Evolutionary conservation across 2,329 filamentous ascomycete species (phyloP), one percentile per base, ranked within the genome.

Genomic region (Ophiosphaerella herpotricha): DNA sequence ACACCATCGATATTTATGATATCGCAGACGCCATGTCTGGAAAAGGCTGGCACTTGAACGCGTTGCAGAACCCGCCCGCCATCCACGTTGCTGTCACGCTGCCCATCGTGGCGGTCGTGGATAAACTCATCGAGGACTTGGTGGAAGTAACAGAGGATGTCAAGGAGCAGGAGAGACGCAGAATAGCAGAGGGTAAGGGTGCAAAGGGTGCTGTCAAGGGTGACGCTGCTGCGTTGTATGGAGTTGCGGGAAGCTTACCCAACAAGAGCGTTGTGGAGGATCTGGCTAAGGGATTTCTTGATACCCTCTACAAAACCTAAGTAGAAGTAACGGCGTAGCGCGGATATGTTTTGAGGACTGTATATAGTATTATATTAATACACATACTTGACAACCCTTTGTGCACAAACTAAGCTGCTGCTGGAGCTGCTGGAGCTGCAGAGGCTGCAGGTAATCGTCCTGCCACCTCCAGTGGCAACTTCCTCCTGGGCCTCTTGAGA

Each of bases 191-290:
- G 75, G 87, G 87, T 9, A 88, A 86, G 74, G 80, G 80, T 5
- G 77, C 75, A 45, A 80, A 81, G 56, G 80, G 78, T 5, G 85
- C 71, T 3, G 76, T 84, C 21, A 82, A 85, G 62, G 90, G 90
- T 1, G 90, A 96, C 71, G 86, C 90, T 12, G 90, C 91, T 1
- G 92, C 92, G 4, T 77, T 99, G 55, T 99, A 99, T 74, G 94
- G 94, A 46, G 92, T 99, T 49, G 94, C 94, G 0, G 94, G 94
- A 5, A 95, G 90, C 67, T 75, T 99, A 73, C 94, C 94, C 1
- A 95, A 99, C 72, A 97, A 97, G 83, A 91, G 89, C 61, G 87
- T 99, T 31, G 91, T 99, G 29, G 90, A 90, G 58, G 90, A 96
- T 64, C 76, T 99, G 69, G 93, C 92, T 1, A 90, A 82, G 60